Evolutionary conservation across 2,329 filamentous ascomycete species (phyloP).

Genomic region (Sporothrix dimorphospora): DNA sequence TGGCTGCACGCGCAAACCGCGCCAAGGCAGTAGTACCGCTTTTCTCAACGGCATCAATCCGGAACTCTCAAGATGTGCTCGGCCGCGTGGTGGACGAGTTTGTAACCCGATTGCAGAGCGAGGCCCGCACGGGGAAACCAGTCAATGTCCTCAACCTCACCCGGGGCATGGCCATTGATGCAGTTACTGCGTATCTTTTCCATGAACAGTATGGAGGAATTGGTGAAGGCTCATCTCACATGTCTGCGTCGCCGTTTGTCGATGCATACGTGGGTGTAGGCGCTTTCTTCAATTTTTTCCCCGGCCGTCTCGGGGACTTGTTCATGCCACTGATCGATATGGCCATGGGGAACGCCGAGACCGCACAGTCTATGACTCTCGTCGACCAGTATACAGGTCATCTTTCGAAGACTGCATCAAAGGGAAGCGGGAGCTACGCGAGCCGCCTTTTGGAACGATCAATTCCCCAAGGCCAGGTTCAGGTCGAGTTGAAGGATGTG

Average conservation of each 20-base stretch:
- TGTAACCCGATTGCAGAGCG: not conserved
- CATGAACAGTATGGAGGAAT: constrained; percentile 26
- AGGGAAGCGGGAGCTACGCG: constrained; percentile 25
- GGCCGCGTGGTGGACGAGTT: not conserved
- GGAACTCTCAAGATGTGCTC: not conserved
- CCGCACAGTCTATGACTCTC: constrained; percentile 24
- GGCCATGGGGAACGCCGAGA: not conserved
- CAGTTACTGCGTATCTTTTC: constrained; percentile 30
- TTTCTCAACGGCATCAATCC: constrained; percentile 3
- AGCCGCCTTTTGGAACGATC: constrained; percentile 26
- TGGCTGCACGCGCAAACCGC: not conserved
- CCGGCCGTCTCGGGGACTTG: constrained; percentile 13
- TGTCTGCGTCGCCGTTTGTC: constrained; percentile 32
- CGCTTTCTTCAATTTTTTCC: constrained; percentile 32
- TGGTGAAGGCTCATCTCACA: constrained; percentile 9
- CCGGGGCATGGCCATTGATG: constrained; percentile 29
- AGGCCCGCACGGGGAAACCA: not conserved
- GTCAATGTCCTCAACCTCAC: constrained; percentile 26
- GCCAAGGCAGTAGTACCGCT: not conserved
- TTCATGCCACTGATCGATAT: constrained; percentile 23
- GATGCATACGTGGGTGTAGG: constrained; percentile 31
- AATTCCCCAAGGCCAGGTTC: too few species aligned
- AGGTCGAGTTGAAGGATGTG: constrained; percentile 30
- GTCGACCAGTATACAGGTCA: too few species aligned
- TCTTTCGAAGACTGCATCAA: not conserved